Conservation (phyloP, 2,329 filamentous ascomycete genomes). For the Penicillium sp. region DNA sequence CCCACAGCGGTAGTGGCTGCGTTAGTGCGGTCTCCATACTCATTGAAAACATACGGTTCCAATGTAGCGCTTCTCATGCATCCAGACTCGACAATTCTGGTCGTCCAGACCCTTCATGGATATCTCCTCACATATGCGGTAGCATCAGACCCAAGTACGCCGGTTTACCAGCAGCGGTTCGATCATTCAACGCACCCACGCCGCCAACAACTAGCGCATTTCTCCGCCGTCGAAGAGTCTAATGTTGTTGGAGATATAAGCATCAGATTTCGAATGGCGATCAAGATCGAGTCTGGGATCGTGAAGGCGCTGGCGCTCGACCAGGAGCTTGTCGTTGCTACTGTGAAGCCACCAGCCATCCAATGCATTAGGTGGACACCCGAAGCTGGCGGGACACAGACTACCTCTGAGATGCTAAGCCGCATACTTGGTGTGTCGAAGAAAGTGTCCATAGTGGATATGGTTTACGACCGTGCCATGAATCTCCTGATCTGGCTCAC, state of each 20-base stretch:
- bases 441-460: slow-evolving; percentile 71
- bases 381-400: slow-evolving; percentile 76
- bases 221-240: slow-evolving; percentile 75
- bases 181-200: slow-evolving; percentile 47
- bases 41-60: slow-evolving; percentile 75
- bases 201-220: slow-evolving; percentile 45
- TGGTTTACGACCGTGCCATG: slow-evolving; percentile 95
- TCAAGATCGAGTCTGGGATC: slow-evolving; percentile 95
- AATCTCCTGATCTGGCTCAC: slow-evolving; percentile 92
- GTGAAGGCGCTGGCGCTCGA: slow-evolving; percentile 82
- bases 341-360: slow-evolving; percentile 84
- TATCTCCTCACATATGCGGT: slow-evolving; percentile 94
- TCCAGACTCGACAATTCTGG: slow-evolving; percentile 87
- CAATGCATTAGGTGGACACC: slow-evolving; percentile 96
- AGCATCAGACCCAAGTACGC: slow-evolving; percentile 74
- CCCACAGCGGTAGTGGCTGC: slow-evolving; percentile 85
- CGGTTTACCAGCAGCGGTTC: slow-evolving; percentile 82
- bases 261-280: slow-evolving; percentile 92
- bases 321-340: slow-evolving; percentile 88
- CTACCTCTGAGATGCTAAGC: slow-evolving; percentile 82
- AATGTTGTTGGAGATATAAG: slow-evolving; percentile 80
- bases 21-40: slow-evolving; percentile 75
- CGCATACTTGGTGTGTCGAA: slow-evolving; percentile 83
- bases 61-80: slow-evolving; percentile 83
- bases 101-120: slow-evolving; percentile 79